Evolutionary conservation across 2,329 filamentous ascomycete genomes (phyloP).

Genomic region (Botrytis paeoniae): DNA sequence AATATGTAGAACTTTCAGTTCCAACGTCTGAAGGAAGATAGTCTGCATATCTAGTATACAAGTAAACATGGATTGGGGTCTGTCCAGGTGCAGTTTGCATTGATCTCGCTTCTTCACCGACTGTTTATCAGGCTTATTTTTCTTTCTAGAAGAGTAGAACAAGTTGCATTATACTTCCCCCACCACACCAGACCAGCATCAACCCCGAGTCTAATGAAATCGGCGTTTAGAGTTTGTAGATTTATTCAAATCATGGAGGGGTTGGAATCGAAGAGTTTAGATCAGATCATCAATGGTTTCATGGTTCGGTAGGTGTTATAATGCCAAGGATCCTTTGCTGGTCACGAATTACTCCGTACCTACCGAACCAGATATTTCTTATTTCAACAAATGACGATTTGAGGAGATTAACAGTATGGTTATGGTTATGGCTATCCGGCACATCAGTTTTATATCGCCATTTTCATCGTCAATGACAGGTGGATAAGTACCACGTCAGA

Average conservation of each 20-base stretch:
- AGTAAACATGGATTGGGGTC: not conserved
- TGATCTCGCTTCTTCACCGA: constrained; percentile 9
- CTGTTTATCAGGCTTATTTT: constrained; percentile 7
- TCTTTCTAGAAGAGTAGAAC: constrained; percentile 12
- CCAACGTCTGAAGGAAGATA: not conserved
- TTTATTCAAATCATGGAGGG: not conserved
- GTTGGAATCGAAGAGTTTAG: not conserved
- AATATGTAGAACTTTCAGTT: not conserved
- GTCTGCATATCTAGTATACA: not conserved
- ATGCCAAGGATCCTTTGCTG: not conserved
- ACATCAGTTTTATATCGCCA: not conserved
- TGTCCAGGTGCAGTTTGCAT: constrained; percentile 2
- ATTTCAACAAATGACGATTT: not conserved
- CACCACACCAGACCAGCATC: constrained; percentile 10
- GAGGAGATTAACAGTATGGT: not conserved
- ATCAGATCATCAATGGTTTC: constrained; percentile 6
- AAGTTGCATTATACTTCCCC: constrained; percentile 1
- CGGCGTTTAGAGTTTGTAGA: constrained; percentile 3
- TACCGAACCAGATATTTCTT: not conserved
- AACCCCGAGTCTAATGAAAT: constrained; percentile 5
- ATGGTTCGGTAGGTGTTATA: not conserved
- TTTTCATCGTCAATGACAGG: not conserved
- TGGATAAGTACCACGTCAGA: constrained; percentile 12
- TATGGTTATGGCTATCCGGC: not conserved
- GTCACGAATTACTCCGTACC: not conserved